Conservation (phyloP, 768 basidiomycete genomes). For the Boletus speciosus region DNA sequence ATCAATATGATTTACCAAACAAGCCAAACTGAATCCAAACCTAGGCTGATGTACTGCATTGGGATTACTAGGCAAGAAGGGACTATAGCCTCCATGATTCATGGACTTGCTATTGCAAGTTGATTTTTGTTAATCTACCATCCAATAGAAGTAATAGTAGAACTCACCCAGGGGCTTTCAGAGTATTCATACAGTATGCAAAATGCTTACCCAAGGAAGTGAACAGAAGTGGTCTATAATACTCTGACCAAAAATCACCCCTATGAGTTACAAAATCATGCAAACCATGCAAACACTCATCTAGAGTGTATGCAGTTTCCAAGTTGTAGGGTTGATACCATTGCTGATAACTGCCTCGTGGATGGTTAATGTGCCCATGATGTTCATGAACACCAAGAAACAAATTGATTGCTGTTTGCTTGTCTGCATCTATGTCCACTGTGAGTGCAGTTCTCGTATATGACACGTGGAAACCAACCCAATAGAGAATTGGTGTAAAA, state of each 20-base stretch:
- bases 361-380: conserved; percentile 46
- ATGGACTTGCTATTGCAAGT: conserved; percentile 55
- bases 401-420: conserved; percentile 96
- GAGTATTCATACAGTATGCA: conserved; percentile 88
- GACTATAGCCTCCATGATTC: conserved; percentile 66
- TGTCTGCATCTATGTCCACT: conserved; percentile 74
- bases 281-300: conserved; percentile 62
- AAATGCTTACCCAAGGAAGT: conserved; percentile 87
- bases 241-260: conserved; percentile 85
- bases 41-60: conserved; percentile 34
- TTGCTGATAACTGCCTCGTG: conserved; percentile 71
- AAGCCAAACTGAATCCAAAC: conserved; percentile 23
- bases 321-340: conserved; percentile 83
- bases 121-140: neutral
- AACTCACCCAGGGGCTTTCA: conserved; percentile 75
- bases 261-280: conserved; percentile 53
- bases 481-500: conserved; percentile 94
- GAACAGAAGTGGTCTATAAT: conserved; percentile 81
- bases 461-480: conserved; percentile 40
- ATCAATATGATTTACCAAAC: conserved; percentile 21
- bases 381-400: conserved; percentile 78
- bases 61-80: conserved; percentile 63
- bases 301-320: conserved; percentile 59
- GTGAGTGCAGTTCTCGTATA: neutral
- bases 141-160: neutral